These are phyloP conservation scores for Noccaea caerulescens DNA, from an alignment of 345 rosid species.

Conservation along the genomic window DNA sequence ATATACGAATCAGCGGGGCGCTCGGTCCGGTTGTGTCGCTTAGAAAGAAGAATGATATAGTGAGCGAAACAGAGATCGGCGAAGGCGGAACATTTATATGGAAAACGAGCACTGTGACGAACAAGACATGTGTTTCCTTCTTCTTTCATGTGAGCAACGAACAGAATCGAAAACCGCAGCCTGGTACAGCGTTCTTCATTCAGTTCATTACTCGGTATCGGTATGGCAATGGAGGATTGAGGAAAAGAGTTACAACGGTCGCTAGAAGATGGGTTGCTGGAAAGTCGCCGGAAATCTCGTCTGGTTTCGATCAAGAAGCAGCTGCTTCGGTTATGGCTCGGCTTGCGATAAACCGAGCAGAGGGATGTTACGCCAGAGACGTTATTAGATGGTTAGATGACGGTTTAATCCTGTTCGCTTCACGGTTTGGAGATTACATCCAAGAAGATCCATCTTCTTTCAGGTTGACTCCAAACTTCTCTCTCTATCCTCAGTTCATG, in stretches of 20 bases:
- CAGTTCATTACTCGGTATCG: conserved; percentile 87
- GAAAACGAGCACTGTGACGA: conserved; percentile 77
- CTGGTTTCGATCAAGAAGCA: conserved; percentile 97
- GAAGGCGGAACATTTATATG: conserved; percentile 82
- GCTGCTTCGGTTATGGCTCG: conserved; percentile 96
- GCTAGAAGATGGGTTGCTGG: conserved; percentile 94
- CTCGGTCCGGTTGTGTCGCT: conserved; percentile 95
- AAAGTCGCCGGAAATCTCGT: conserved; percentile 69
- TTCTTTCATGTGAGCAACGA: conserved; percentile 73
- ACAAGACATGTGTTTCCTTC: conserved; percentile 83
- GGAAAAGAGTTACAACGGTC: conserved; percentile 87
- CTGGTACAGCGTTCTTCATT: conserved; percentile 85
- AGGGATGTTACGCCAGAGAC: conserved; percentile 72
- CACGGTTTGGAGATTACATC: conserved; percentile 87
- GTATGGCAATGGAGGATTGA: conserved; percentile 64
- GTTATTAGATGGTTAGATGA: conserved; percentile 94
- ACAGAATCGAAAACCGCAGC: conserved; percentile 59
- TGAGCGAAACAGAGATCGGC: conserved; percentile 72
- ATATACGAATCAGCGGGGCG: conserved; percentile 80
- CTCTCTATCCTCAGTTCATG: conserved; percentile 97
- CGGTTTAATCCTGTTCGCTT: conserved; percentile 69
- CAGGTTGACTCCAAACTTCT: conserved; percentile 81
- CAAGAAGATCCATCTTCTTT: conserved; percentile 94
- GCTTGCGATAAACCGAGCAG: conserved; percentile 80
- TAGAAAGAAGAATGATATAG: conserved; percentile 60